Evolutionary conservation across 805 yeast species (phyloP), one percentile per base, ranked within the genome.

Genomic region (Saccharomycopsis microspora): DNA sequence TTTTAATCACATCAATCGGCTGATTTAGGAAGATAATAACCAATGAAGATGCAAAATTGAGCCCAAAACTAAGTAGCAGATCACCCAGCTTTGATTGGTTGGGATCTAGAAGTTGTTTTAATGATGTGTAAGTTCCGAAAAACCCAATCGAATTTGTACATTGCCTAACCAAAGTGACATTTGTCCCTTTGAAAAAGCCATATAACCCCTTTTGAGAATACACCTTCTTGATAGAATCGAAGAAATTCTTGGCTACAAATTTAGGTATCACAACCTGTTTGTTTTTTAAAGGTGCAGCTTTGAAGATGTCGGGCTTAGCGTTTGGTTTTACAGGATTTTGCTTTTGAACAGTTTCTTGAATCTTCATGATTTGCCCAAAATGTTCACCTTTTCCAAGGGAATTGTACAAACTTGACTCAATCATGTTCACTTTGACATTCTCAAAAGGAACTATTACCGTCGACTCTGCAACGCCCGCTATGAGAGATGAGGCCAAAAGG

Each of bases 391-490:
- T 46, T 50, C 55, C 50, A 58, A 48, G 60, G 55, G 46, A 56
- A 56, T 29, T 63, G 58, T 59, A 72, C 56, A 43, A 80, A 69
- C 58, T 82, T 80, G 50, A 43, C 57, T 86, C 94, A 52, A 87
- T 80, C 85, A 85, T 76, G 5, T 82, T 72, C 2, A 84, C 80
- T 59, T 87, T 87, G 55, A 87, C 70, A 58, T 82, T 85, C 59
- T 90, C 98, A 61, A 90, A 89, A 0, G 97, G 98, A 19, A 93
- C 84, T 28, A 90, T 77, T 72, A 84, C 75, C 34, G 88, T 54
- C 2, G 94, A 80, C 62, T 93, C 97, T 41, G 81, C 66, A 49
- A 83, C 70, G 2, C 95, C 97, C 4, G 95, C 84, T 68, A 86
- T 74, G 54, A 75, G 56, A 5, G 51, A 45, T 3, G 55, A 50